Evolutionary conservation across 2,329 filamentous ascomycete species (phyloP).

Genomic region (Ophiostoma montium): DNA sequence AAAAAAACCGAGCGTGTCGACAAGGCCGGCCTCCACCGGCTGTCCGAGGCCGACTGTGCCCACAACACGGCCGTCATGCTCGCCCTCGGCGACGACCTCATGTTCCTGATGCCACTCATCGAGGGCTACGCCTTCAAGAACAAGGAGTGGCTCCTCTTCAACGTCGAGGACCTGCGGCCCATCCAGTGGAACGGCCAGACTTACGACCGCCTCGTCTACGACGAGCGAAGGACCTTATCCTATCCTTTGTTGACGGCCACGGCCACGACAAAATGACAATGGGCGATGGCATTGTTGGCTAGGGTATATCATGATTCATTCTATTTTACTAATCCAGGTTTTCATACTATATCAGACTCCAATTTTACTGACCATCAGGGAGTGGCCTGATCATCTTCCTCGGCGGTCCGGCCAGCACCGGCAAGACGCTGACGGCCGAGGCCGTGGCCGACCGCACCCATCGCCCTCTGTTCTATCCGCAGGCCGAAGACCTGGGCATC

Average conservation of each 20-base stretch:
- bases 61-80: conserved; percentile 28
- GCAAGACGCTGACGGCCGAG: conserved; percentile 30
- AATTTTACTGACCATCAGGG: background rate
- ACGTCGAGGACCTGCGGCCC: conserved; percentile 27
- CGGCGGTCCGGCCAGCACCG: conserved; percentile 26
- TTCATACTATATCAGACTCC: background rate
- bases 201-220: conserved; percentile 32
- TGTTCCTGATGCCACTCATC: conserved; percentile 27
- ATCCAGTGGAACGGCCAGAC: conserved; percentile 31
- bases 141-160: conserved; percentile 28
- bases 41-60: conserved; percentile 21
- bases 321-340: background rate
- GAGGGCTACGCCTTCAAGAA: conserved; percentile 32
- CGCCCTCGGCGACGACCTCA: conserved; percentile 22
- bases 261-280: conserved; percentile 14
- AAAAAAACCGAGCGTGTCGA: too few relatives aligned
- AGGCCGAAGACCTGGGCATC: conserved; percentile 33
- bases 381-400: conserved; percentile 29
- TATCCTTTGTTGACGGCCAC: conserved; percentile 34
- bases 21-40: conserved; percentile 15
- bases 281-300: conserved; percentile 25
- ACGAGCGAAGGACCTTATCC: conserved; percentile 32
- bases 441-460: conserved; percentile 26
- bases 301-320: conserved; percentile 18
- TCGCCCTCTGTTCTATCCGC: conserved; percentile 29